A percentile compares a stretch with the other conserved stretches of the same genome.
Evolutionary conservation across 2,329 filamentous ascomycete genomes (phyloP).

Genomic region (Ceratocystis diversiconidia): DNA sequence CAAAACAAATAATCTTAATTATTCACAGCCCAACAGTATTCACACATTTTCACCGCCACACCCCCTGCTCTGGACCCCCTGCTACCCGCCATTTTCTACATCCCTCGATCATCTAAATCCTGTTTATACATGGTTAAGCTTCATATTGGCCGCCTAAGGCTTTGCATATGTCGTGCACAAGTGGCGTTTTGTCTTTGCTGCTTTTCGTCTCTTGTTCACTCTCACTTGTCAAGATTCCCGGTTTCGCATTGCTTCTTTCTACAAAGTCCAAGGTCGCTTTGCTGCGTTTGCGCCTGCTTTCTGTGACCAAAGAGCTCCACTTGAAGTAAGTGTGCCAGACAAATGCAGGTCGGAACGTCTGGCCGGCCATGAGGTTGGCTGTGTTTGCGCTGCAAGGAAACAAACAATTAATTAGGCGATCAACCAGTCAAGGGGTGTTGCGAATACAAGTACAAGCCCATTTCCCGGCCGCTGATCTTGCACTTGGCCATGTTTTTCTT

Average conservation of each 20-base stretch:
- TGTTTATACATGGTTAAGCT: not conserved
- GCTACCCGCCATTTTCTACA: not conserved
- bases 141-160: not conserved
- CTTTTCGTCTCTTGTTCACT: conserved; percentile 3
- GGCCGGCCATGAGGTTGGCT: not conserved
- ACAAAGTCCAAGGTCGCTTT: not conserved
- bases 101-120: not conserved
- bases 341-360: not conserved
- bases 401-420: not conserved
- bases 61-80: not conserved
- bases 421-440: not conserved
- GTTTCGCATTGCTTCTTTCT: not conserved
- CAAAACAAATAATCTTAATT: not conserved
- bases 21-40: not conserved
- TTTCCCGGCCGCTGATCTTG: not conserved
- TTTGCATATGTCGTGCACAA: not conserved
- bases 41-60: not conserved
- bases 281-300: not conserved
- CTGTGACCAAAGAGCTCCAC: not conserved
- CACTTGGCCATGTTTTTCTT: not conserved
- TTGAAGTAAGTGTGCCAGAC: not conserved
- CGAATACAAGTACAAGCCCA: not conserved
- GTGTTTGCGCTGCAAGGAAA: not conserved
- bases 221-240: not conserved
- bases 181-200: not conserved